Evolutionary conservation across 1,284 basidiomycete genomes (phyloP).

Genomic region (Leccinum pachyderme): DNA sequence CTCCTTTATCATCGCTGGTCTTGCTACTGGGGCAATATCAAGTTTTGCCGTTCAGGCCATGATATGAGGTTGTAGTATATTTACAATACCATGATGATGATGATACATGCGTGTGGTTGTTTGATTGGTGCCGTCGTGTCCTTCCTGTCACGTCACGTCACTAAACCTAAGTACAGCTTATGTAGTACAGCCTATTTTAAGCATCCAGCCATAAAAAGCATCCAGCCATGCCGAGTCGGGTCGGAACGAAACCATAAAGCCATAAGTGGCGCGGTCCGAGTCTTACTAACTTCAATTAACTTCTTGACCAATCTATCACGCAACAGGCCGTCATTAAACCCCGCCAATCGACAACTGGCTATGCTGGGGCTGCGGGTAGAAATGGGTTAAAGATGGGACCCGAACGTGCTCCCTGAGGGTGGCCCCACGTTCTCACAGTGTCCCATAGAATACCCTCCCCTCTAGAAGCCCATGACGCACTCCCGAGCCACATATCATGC

Average conservation of each 20-base stretch:
- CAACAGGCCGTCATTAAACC: background rate
- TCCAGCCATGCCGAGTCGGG: no score
- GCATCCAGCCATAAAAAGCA: no score
- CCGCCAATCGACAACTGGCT: background rate
- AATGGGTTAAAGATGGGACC: background rate
- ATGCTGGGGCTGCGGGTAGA: background rate
- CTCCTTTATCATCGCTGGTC: slow-evolving; percentile 76
- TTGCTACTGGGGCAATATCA: slow-evolving; percentile 69
- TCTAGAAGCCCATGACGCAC: slow-evolving; percentile 8
- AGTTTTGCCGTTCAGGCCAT: slow-evolving; percentile 76
- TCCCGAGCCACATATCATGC: slow-evolving; percentile 15
- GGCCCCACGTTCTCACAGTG: background rate
- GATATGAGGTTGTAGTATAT: slow-evolving; percentile 52
- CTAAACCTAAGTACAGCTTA: no score
- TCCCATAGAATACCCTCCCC: background rate
- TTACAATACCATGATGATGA: background rate
- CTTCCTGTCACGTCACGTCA: no score
- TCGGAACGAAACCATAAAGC: no score
- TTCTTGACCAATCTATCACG: background rate
- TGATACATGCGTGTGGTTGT: no score
- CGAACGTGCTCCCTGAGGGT: background rate
- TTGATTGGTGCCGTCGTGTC: no score
- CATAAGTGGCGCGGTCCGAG: no score
- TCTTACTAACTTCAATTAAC: no score
- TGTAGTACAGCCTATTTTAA: no score